A percentile compares a stretch with the other conserved stretches of the same genome.
These are phyloP conservation scores for Dichomitus squalens DNA, from an alignment of 1,284 basidiomycete species.

Conservation along the genomic window DNA sequence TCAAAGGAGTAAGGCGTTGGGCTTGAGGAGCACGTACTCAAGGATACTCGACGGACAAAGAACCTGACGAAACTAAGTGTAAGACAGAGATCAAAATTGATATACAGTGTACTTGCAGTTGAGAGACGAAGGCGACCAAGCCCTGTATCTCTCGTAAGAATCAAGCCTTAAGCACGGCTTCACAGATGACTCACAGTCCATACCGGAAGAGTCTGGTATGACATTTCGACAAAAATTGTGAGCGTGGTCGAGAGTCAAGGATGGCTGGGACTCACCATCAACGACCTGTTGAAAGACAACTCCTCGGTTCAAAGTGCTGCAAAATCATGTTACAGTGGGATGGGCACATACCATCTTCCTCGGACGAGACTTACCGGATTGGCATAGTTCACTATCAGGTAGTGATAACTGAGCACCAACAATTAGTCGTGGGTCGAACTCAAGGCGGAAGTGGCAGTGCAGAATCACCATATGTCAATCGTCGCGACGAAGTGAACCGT, in stretches of 20 bases:
- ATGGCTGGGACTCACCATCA: neutral
- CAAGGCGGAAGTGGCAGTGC: neutral
- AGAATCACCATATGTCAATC: neutral
- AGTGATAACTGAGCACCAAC: neutral
- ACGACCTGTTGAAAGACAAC: neutral
- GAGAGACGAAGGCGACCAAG: neutral
- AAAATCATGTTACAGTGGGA: neutral
- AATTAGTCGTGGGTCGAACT: neutral
- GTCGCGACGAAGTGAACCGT: slow-evolving; percentile 4
- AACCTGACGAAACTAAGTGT: neutral
- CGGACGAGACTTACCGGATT: neutral
- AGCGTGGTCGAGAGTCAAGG: neutral
- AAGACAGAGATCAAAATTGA: neutral
- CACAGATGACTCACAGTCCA: neutral
- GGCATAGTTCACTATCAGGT: slow-evolving; percentile 3
- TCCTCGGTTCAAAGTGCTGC: too few species aligned
- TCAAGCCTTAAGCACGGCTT: neutral
- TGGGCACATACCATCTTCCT: slow-evolving; percentile 2
- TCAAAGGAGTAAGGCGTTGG: neutral
- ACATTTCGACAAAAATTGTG: neutral
- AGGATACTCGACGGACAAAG: slow-evolving; percentile 3
- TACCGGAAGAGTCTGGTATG: neutral
- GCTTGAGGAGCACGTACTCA: neutral
- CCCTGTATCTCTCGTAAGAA: neutral
- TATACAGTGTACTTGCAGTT: neutral